Base-by-base conservation (phyloP, 495 filamentous ascomycete genomes). In the Parachaetomium inaequale region DNA sequence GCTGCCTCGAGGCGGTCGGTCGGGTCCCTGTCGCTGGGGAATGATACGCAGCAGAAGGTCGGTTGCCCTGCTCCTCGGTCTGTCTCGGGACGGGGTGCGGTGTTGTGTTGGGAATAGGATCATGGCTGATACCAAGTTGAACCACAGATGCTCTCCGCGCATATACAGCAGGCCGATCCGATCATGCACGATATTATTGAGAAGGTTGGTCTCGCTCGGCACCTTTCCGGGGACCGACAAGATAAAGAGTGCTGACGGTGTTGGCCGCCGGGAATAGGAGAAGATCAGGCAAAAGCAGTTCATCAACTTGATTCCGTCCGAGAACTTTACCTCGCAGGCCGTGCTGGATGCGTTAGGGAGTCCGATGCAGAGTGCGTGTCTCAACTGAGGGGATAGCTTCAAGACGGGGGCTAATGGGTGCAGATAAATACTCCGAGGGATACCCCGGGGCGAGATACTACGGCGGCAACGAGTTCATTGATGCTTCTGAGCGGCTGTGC, bases 371-470 rank as follows among this genome's bases (percentile, higher is more conserved):
- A 98, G 91, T 94, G 79, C 56, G 88, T 77, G 26, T 45, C 34
- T 43, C 21, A 15, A 31, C 0, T 28, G 6, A 21, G 12, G 32
- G n/a, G 25, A 40, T 10, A 11, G 15, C 4, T n/a, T 7, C 2
- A 54, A n/a, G 7, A 19, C 21, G 4, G 45, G 17, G 29, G 49
- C 66, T 69, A 58, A 67, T 53, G 8, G 28, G 26, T 23, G n/a
- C 72, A 93, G 91, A 98, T 70, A 98, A 98, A 74, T 98, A 98
- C 79, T 98, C 95, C 7, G 94, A 98, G 75, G 94, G 94, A 43
- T 98, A 98, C 67, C 94, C 94, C 51, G 95, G 94, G 53, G 95
- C 93, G 46, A 78, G 94, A 71, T 98, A 98, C 76, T 98, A 98
- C 72, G 94, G 94, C 43, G 94, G 94, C 66, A 98, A 98, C 69